Base-by-base conservation (phyloP, 169 alveolate species). In the Cryptosporidium felis region DNA sequence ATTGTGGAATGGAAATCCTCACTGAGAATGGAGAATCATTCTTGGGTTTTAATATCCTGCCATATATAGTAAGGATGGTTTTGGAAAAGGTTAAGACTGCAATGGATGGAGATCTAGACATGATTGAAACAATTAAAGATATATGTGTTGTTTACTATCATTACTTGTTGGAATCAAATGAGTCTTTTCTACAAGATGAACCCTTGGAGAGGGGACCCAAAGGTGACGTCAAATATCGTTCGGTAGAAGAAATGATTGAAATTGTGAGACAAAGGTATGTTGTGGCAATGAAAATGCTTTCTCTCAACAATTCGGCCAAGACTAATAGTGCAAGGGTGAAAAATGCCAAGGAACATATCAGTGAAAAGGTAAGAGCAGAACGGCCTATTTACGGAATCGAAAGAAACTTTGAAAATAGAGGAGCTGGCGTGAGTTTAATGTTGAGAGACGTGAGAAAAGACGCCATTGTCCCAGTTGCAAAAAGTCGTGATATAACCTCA, bases 91-190 rank as follows among this genome's bases (percentile, higher is more conserved):
- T 74, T 53, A 49, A 49, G 41, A 3, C 53, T 8, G 65, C 85
- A 5, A 9, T 74, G 41, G 74, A 49, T 26, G 85, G 61, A 16
- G 74, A 74, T 36, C 26, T 58, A 4, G 85, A 74, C 56, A 40
- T 36, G 6, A 23, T 34, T 9, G 85, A 74, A 38, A 74, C 66
- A 18, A 74, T 74, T 23, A 74, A 74, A n/a, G 85, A 74, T 40
- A 74, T 74, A 23, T 74, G 85, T 36, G 42, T 74, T 49, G 85
- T 74, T 32, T 74, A 74, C 56, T 74, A 74, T 74, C 85, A 74
- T 38, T 74, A 74, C 56, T 32, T 74, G 26, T 16, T 74, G 21
- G 85, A 74, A 9, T 49, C 67, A 0, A 74, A 74, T 53, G 85
- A 42, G 14, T 65, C 81, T 32, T 65, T 65, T 28, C 32, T 36